phyloP scores from a whole-genome alignment of 805 yeast genomes.

The Saturnispora halmiae region DNA sequence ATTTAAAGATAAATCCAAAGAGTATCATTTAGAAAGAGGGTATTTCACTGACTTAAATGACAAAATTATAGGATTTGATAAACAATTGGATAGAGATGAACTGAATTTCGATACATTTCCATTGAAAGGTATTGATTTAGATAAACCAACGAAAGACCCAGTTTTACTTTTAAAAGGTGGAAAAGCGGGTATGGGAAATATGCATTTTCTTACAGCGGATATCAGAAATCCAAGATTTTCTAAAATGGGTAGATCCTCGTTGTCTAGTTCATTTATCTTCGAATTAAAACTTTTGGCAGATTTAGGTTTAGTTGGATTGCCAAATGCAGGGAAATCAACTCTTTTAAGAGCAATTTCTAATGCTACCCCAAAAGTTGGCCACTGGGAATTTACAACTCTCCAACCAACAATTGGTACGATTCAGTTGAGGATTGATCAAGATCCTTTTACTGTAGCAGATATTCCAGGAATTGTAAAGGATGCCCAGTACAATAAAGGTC shows the following conservation, averaged over 20 bases:
- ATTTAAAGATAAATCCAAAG: slow-evolving; percentile 70
- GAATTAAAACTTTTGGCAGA: slow-evolving; percentile 89
- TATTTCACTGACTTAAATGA: slow-evolving; percentile 59
- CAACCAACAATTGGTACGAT: slow-evolving; percentile 91
- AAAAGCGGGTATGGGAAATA: slow-evolving; percentile 89
- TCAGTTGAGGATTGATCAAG: slow-evolving; percentile 49
- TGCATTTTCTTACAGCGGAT: slow-evolving; percentile 80
- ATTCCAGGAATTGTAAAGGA: slow-evolving; percentile 94
- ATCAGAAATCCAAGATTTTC: slow-evolving; percentile 88
- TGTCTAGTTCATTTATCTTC: slow-evolving; percentile 59
- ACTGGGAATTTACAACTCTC: slow-evolving; percentile 94
- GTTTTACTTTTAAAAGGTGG: slow-evolving; percentile 74
- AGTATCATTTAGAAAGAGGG: slow-evolving; percentile 53
- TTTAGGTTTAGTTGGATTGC: slow-evolving; percentile 87
- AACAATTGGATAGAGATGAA: slow-evolving; percentile 49
- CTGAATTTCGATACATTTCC: slow-evolving; percentile 63
- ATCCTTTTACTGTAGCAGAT: slow-evolving; percentile 87
- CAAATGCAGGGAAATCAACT: slow-evolving; percentile 95
- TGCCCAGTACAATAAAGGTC: slow-evolving; percentile 76
- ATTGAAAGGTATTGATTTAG: slow-evolving; percentile 67
- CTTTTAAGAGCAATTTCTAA: slow-evolving; percentile 75
- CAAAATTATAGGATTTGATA: slow-evolving; percentile 58
- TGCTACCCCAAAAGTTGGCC: slow-evolving; percentile 88
- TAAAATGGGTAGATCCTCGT: slow-evolving; percentile 64
- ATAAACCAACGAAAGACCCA: slow-evolving; percentile 54